Conservation (phyloP, 176 grass and related monocot species). For the Cenchrus purpureus region DNA sequence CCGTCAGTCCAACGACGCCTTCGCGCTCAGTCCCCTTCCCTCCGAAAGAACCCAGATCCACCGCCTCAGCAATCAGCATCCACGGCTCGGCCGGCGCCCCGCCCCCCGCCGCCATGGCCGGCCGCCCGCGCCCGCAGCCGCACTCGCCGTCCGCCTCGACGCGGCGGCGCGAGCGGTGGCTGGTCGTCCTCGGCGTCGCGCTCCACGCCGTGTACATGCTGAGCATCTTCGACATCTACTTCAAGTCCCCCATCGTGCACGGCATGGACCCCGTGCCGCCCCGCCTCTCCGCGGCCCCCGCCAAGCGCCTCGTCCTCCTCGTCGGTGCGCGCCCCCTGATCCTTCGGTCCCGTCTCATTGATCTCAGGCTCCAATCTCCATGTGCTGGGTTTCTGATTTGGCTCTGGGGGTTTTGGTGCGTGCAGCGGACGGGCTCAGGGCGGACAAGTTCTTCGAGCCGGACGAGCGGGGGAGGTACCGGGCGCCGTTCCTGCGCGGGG, state of each 20-base stretch:
- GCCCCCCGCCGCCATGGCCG: constrained; percentile 36
- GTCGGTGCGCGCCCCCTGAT: constrained; percentile 49
- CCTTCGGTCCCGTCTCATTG: constrained; percentile 4
- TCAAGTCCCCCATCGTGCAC: constrained; percentile 94
- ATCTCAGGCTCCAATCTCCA: background rate
- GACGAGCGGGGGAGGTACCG: constrained; percentile 68
- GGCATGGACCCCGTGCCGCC: constrained; percentile 84
- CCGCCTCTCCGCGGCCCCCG: constrained; percentile 63
- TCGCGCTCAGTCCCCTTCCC: background rate
- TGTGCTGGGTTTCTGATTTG: constrained; percentile 35
- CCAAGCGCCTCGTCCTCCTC: constrained; percentile 87
- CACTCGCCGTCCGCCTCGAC: constrained; percentile 47
- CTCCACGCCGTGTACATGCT: constrained; percentile 99
- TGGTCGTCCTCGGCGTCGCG: constrained; percentile 79
- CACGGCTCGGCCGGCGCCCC: constrained; percentile 11
- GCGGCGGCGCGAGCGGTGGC: constrained; percentile 76
- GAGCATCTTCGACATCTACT: constrained; percentile 99
- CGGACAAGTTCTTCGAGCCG: constrained; percentile 95
- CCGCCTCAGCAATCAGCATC: constrained; percentile 3
- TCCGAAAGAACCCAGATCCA: constrained; percentile 39
- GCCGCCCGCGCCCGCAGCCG: constrained; percentile 39
- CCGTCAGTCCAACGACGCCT: constrained; percentile 34
- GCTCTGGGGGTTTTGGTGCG: constrained; percentile 30
- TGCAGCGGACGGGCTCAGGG: constrained; percentile 86
- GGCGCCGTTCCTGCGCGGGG: constrained; percentile 83